Evolutionary conservation across 108 stramenopile genomes (phyloP).

Genomic region (Fragilariopsis cylindrus): DNA sequence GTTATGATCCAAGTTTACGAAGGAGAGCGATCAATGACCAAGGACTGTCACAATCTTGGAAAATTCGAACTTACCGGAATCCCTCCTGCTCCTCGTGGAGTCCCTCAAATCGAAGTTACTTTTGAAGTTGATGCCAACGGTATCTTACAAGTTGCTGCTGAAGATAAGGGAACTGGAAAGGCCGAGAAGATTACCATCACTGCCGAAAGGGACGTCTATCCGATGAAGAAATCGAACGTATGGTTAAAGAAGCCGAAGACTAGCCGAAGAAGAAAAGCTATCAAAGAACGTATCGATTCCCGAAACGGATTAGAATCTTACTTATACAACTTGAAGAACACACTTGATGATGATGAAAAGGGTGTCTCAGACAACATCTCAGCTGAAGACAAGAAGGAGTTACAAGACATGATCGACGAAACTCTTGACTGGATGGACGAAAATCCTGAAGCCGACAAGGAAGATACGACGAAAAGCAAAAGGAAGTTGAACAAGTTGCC

Average conservation of each 20-base stretch:
- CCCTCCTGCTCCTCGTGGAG: conserved; percentile 87
- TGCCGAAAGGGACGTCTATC: conserved; percentile 92
- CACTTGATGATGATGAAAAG: conserved; percentile 77
- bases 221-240: conserved; percentile 95
- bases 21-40: conserved; percentile 95
- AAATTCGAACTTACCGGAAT: conserved; percentile 94
- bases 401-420: conserved; percentile 89
- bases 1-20: conserved; percentile 95
- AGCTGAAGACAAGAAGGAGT: conserved; percentile 91
- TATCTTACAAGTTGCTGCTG: conserved; percentile 90
- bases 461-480: conserved; percentile 94
- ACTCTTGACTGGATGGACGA: conserved; percentile 96
- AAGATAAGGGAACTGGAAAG: conserved; percentile 93
- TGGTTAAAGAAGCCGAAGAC: conserved; percentile 93
- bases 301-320: conserved; percentile 93
- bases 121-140: conserved; percentile 95
- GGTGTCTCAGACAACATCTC: conserved; percentile 66
- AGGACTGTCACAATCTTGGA: conserved; percentile 85
- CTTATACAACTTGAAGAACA: conserved; percentile 96
- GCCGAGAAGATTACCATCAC: conserved; percentile 93
- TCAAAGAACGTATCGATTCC: conserved; percentile 94
- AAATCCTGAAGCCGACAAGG: conserved; percentile 92
- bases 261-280: conserved; percentile 88
- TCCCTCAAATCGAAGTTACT: conserved; percentile 92
- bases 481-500: conserved; percentile 92